Percentiles rank a stretch among this genome's conserved stretches.
phyloP scores from a whole-genome alignment of 345 rosid species.

The Hypericum androsaemum region DNA sequence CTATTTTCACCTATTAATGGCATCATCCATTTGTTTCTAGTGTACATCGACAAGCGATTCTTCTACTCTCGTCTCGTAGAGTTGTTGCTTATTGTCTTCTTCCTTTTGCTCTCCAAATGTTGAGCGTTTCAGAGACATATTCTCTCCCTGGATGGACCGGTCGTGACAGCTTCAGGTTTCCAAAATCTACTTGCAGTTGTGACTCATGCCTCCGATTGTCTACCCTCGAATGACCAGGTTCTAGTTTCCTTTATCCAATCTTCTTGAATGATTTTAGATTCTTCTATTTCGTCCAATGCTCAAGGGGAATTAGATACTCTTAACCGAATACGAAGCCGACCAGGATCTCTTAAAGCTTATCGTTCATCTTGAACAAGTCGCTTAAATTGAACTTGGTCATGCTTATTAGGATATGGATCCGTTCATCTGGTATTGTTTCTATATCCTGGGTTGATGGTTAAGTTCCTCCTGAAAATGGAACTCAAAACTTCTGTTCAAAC shows the following conservation, averaged over 20 bases:
- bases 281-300: no score
- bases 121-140: constrained; percentile 55
- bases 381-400: no score
- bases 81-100: not conserved
- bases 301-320: no score
- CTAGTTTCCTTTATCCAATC: not conserved
- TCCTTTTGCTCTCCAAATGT: constrained; percentile 2
- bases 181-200: constrained; percentile 73
- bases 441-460: constrained; percentile 5
- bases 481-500: constrained; percentile 10
- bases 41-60: no score
- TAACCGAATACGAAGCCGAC: no score
- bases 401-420: no score
- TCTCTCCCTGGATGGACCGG: constrained; percentile 78
- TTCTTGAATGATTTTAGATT: not conserved
- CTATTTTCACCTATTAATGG: no score
- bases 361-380: no score
- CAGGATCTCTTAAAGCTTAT: no score
- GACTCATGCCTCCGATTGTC: constrained; percentile 69
- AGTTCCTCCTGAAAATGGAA: not conserved
- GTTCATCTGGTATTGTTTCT: not conserved
- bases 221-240: constrained; percentile 83
- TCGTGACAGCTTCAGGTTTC: constrained; percentile 77
- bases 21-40: no score
- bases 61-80: not conserved